These are phyloP conservation scores for Leccinum ochraceum DNA, from an alignment of 768 basidiomycete species.

Conservation along the genomic window DNA sequence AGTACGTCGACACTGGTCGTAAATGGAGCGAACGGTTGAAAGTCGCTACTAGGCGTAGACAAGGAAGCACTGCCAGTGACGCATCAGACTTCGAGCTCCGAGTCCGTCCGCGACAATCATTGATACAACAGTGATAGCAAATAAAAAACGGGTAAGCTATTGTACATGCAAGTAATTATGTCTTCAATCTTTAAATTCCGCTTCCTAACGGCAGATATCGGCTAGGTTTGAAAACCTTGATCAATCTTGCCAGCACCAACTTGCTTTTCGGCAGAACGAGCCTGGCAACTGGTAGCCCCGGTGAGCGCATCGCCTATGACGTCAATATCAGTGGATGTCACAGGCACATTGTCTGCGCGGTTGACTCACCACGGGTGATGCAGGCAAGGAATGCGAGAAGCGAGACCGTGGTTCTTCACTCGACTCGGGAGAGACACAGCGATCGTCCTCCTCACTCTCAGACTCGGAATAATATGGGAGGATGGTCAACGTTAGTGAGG, in stretches of 20 bases:
- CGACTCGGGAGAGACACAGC: conserved; percentile 2
- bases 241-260: conserved; percentile 16
- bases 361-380: conserved; percentile 20
- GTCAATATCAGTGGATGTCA: not conserved
- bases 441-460: not conserved
- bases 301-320: conserved; percentile 6
- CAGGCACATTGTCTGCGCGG: not conserved
- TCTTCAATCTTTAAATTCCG: not conserved
- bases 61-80: not conserved
- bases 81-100: not conserved
- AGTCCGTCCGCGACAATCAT: not conserved
- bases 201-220: not conserved
- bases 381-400: conserved; percentile 19
- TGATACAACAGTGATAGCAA: not conserved
- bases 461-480: not conserved
- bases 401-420: conserved; percentile 24
- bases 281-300: not conserved
- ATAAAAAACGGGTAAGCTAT: not conserved
- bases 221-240: conserved; percentile 7
- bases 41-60: conserved; percentile 1
- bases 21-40: not conserved
- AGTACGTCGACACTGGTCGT: not conserved
- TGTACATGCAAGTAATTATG: not conserved
- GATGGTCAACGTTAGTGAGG: conserved; percentile 7
- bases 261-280: conserved; percentile 8